Percentiles rank a stretch among this genome's conserved stretches.
phyloP scores from a whole-genome alignment of 768 basidiomycete species.

The Calocera cornea region DNA sequence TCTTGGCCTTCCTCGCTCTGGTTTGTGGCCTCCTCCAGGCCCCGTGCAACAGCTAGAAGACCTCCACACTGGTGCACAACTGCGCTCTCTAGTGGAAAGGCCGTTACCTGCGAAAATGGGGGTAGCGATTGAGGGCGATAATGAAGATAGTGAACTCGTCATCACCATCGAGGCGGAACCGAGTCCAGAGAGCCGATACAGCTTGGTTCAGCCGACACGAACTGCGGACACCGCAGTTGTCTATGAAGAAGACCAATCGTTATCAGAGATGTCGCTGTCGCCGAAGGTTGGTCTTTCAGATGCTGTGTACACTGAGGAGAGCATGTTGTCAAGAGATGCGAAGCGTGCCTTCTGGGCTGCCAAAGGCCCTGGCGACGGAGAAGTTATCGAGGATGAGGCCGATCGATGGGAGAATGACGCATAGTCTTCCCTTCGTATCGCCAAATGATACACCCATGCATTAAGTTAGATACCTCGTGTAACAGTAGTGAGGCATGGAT shows the following conservation, averaged over 20 bases:
- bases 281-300: not conserved
- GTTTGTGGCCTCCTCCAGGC: not conserved
- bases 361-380: not conserved
- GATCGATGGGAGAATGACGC: not conserved
- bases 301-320: not conserved
- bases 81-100: not conserved
- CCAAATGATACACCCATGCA: not conserved
- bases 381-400: not conserved
- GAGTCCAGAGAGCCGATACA: not conserved
- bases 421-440: not conserved
- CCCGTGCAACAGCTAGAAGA: not conserved
- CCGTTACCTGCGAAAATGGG: not conserved
- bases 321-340: not conserved
- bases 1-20: slow-evolving; percentile 26
- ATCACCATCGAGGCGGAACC: not conserved
- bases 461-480: no score
- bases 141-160: not conserved
- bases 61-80: not conserved
- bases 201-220: not conserved
- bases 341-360: not conserved
- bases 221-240: not conserved
- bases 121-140: not conserved
- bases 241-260: not conserved
- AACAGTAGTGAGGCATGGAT: no score
- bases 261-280: not conserved